Evolutionary conservation across 257 asterid species (phyloP), one percentile per base, ranked within the genome.

Genomic region (Handroanthus guayacan): DNA sequence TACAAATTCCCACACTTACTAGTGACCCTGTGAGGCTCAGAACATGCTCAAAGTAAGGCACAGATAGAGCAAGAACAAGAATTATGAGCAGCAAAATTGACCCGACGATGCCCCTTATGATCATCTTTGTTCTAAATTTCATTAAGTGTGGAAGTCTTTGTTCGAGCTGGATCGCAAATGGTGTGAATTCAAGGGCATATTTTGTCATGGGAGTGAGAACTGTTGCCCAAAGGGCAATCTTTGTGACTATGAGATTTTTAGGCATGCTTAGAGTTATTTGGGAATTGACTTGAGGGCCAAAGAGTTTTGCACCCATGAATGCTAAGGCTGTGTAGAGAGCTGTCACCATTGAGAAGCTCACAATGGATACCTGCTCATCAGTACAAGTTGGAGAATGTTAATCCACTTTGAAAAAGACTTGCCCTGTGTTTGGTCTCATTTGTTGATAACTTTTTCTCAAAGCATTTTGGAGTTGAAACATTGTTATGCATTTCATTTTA

Each of bases 201-300:
- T 90, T 90, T 5, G 97, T 92, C 92, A 92, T 83, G 13, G 96
- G 96, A 4, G 92, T 87, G 20, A 88, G 79, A 6, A 88, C 84
- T 1, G 93, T 87, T 41, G 96, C 92, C 96, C 96, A 90, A 1
- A 90, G 84, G 31, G 96, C 97, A 36, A 92, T 78, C 80, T 92
- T 90, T 0, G 97, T 85, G 62, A 82, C 44, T 2, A 84, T 52
- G 9, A 60, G 82, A 12, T 79, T 73, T 12, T 20, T 80, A 11
- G 96, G 94, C 92, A 89, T 85, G 87, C 92, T 88, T 62, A 91
- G 84, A 11, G 96, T 91, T 56, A 89, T 84, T 64, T 89, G 94
- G n/a, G 97, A 81, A 67, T 72, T 80, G 41, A 89, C 94, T 78
- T 86, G 79, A 2, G 92, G 88, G 61, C 96, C 97, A 64, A 86